Evolutionary conservation across 2,329 filamentous ascomycete genomes (phyloP).

Genomic region (Diplocarpon mali): DNA sequence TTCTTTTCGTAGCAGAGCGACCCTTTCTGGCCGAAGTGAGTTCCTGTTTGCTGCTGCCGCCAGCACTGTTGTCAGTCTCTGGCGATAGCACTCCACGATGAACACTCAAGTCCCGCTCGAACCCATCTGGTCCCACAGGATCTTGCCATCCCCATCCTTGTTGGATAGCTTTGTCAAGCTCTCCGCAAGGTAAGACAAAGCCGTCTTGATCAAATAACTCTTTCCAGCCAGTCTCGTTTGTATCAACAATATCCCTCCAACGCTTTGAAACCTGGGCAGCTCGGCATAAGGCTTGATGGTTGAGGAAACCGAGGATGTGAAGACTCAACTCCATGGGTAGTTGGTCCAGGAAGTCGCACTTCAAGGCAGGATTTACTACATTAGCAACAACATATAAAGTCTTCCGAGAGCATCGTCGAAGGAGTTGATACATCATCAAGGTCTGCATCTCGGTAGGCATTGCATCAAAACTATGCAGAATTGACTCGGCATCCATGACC

Average conservation of each 20-base stretch:
- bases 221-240: slow-evolving; percentile 94
- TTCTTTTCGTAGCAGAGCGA: slow-evolving; percentile 25
- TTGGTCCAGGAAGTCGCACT: slow-evolving; percentile 81
- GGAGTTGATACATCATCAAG: slow-evolving; percentile 92
- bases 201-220: slow-evolving; percentile 78
- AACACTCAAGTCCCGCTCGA: slow-evolving; percentile 68
- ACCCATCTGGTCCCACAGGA: slow-evolving; percentile 61
- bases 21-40: slow-evolving; percentile 15
- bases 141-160: slow-evolving; percentile 99
- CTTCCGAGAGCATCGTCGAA: slow-evolving; percentile 76
- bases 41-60: slow-evolving; percentile 13
- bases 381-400: slow-evolving; percentile 84
- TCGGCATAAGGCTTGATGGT: slow-evolving; percentile 74
- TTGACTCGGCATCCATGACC: slow-evolving; percentile 69
- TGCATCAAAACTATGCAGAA: slow-evolving; percentile 82
- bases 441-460: slow-evolving; percentile 88
- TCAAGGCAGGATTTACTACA: slow-evolving; percentile 85
- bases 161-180: slow-evolving; percentile 72
- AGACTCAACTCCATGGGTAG: slow-evolving; percentile 80
- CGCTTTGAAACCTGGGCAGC: slow-evolving; percentile 89
- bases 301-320: slow-evolving; percentile 78
- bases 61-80: slow-evolving; percentile 36
- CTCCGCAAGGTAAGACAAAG: slow-evolving; percentile 65
- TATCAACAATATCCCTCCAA: slow-evolving; percentile 84
- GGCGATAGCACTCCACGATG: slow-evolving; percentile 36